A percentile compares a stretch with the other conserved stretches of the same genome.
phyloP scores from a whole-genome alignment of 164 flowering plant genomes.

The Dillenia suffruticosa region DNA sequence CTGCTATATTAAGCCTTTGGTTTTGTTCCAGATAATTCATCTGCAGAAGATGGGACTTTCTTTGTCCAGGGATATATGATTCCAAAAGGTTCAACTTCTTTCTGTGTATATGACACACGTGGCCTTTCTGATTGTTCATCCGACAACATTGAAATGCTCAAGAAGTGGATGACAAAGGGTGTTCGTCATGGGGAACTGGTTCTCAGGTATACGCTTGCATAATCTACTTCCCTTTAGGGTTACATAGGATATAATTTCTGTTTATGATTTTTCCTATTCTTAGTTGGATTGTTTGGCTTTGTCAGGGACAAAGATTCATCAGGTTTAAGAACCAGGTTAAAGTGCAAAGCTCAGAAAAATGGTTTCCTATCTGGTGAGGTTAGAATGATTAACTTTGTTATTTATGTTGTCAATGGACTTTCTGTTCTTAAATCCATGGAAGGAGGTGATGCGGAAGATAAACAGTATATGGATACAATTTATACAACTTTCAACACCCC shows the following conservation, averaged over 20 bases:
- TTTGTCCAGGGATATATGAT: constrained; percentile 71
- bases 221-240: not conserved
- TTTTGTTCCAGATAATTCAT: constrained; percentile 38
- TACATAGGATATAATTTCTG: not conserved
- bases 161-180: constrained; percentile 67
- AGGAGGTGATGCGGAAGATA: constrained; percentile 19
- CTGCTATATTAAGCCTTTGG: not conserved
- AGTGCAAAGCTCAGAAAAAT: constrained; percentile 29
- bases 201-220: constrained; percentile 33
- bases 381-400: constrained; percentile 64
- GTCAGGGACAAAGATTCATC: constrained; percentile 52
- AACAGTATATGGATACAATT: constrained; percentile 25
- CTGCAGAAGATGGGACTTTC: constrained; percentile 58
- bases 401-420: constrained; percentile 72
- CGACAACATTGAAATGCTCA: constrained; percentile 42
- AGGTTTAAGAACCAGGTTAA: constrained; percentile 24
- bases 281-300: not conserved
- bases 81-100: constrained; percentile 57
- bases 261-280: not conserved
- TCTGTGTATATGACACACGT: constrained; percentile 79
- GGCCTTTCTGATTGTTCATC: constrained; percentile 42
- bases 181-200: constrained; percentile 61
- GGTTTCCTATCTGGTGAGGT: constrained; percentile 10
- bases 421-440: constrained; percentile 57
- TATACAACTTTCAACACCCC: constrained; percentile 43